phyloP scores from a whole-genome alignment of 2,329 filamentous ascomycete species.

The Neopestalotiopsis rosae region DNA sequence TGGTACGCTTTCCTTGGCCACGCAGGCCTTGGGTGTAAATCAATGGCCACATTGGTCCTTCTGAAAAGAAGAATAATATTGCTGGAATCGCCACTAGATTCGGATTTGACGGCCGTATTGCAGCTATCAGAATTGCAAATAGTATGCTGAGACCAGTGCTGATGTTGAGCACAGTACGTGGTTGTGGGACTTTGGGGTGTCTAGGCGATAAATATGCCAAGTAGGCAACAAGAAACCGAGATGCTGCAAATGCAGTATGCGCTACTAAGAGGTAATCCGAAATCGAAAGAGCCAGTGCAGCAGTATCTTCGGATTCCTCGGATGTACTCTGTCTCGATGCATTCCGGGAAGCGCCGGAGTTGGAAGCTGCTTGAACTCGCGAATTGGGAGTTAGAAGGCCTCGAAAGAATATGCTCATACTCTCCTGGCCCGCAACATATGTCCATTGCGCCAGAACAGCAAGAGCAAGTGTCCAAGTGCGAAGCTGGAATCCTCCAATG shows the following conservation, averaged over 20 bases:
- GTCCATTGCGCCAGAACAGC: conserved; percentile 79
- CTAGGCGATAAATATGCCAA: conserved; percentile 64
- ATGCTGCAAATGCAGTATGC: conserved; percentile 74
- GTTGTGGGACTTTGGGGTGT: conserved; percentile 60
- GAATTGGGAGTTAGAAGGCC: conserved; percentile 48
- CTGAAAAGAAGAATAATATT: conserved; percentile 77
- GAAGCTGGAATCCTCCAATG: conserved; percentile 56
- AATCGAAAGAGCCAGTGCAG: conserved; percentile 57
- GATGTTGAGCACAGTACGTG: conserved; percentile 72
- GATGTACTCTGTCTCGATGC: conserved; percentile 48
- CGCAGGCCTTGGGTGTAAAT: conserved; percentile 81
- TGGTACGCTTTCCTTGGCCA: conserved; percentile 80
- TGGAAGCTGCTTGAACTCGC: conserved; percentile 24
- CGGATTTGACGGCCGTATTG: conserved; percentile 49
- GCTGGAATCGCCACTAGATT: conserved; percentile 64
- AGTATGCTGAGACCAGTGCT: conserved; percentile 67
- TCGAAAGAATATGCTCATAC: conserved; percentile 65
- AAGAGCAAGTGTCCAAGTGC: conserved; percentile 66
- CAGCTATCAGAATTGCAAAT: conserved; percentile 53
- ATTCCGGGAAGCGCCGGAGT: conserved; percentile 29
- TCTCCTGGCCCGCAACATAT: conserved; percentile 78
- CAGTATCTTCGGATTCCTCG: conserved; percentile 39
- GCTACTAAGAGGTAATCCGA: conserved; percentile 74
- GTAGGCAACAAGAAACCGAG: conserved; percentile 71
- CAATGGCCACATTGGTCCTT: conserved; percentile 82